Conservation (phyloP, 768 basidiomycete species). For the Pulveroboletus sp. region DNA sequence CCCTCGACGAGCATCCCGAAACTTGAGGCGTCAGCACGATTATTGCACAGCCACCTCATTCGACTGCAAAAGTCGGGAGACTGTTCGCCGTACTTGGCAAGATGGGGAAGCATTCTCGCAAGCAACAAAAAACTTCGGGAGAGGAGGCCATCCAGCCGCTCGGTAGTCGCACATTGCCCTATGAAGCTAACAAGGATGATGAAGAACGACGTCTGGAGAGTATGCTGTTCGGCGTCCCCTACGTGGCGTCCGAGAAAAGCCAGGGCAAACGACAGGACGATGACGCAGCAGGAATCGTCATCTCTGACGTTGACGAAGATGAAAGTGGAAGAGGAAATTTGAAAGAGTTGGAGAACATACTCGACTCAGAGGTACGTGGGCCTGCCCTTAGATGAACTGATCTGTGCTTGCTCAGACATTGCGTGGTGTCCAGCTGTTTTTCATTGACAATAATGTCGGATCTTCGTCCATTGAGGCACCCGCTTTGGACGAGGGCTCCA, state of each 20-base stretch:
- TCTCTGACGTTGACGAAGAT: slow-evolving; percentile 31
- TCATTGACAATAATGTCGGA: slow-evolving; percentile 56
- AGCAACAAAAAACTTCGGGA: slow-evolving; percentile 54
- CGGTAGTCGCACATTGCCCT: slow-evolving; percentile 28
- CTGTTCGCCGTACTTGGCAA: too few species aligned
- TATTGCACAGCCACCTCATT: slow-evolving; percentile 19
- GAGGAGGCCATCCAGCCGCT: slow-evolving; percentile 35
- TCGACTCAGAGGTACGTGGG: slow-evolving; percentile 68
- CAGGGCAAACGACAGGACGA: slow-evolving; percentile 26
- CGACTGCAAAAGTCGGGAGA: too few species aligned
- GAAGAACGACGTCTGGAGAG: slow-evolving; percentile 75
- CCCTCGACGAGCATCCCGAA: too few species aligned
- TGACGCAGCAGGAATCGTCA: slow-evolving; percentile 21
- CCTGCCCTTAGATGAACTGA: slow-evolving; percentile 6
- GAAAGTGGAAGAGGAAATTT: slow-evolving; percentile 32
- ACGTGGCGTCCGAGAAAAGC: slow-evolving; percentile 34
- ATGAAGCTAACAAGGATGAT: slow-evolving; percentile 70
- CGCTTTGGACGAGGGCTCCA: slow-evolving; percentile 8
- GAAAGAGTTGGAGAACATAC: slow-evolving; percentile 58
- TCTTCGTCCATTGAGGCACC: slow-evolving; percentile 17
- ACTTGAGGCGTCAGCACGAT: too few species aligned
- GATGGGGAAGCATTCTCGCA: slow-evolving; percentile 64
- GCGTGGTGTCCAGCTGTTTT: slow-evolving; percentile 59
- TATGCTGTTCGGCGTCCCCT: slow-evolving; percentile 67
- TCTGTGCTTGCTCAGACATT: slow-evolving; percentile 9